Conservation (phyloP, 805 yeast species). For the Candida nonsorbophila region DNA sequence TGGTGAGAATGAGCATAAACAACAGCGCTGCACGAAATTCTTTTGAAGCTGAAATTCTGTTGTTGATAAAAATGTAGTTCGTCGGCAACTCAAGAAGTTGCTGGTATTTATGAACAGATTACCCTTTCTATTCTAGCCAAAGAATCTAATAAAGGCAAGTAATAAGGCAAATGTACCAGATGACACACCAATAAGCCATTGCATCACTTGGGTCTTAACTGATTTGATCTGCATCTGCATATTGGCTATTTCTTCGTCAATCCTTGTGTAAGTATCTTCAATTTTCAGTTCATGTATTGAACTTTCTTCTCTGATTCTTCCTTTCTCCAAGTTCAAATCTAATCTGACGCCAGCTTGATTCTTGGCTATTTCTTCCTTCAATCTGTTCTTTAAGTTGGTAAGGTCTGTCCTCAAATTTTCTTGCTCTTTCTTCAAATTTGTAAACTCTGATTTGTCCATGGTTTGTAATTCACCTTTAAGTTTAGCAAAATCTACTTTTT, state of each 20-base stretch:
- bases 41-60: too few relatives aligned
- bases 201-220: conserved; percentile 94
- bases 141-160: conserved; percentile 82
- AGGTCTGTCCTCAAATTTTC: conserved; percentile 79
- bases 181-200: conserved; percentile 97
- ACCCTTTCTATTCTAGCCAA: too few relatives aligned
- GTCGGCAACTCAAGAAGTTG: too few relatives aligned
- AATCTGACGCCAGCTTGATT: conserved; percentile 85
- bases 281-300: conserved; percentile 90
- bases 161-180: conserved; percentile 97
- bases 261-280: conserved; percentile 90
- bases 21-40: too few relatives aligned
- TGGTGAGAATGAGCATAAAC: too few relatives aligned
- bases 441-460: conserved; percentile 81
- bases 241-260: conserved; percentile 92
- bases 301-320: conserved; percentile 90
- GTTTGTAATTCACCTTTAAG: conserved; percentile 87
- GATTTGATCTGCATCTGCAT: conserved; percentile 93
- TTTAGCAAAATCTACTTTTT: conserved; percentile 94
- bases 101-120: too few relatives aligned
- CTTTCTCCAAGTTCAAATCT: conserved; percentile 90
- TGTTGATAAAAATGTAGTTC: too few relatives aligned
- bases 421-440: conserved; percentile 77
- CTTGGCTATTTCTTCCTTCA: conserved; percentile 88
- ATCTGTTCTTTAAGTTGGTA: conserved; percentile 76